Conservation (phyloP, 177 flowering plant genomes). For the Telopea speciosissima region DNA sequence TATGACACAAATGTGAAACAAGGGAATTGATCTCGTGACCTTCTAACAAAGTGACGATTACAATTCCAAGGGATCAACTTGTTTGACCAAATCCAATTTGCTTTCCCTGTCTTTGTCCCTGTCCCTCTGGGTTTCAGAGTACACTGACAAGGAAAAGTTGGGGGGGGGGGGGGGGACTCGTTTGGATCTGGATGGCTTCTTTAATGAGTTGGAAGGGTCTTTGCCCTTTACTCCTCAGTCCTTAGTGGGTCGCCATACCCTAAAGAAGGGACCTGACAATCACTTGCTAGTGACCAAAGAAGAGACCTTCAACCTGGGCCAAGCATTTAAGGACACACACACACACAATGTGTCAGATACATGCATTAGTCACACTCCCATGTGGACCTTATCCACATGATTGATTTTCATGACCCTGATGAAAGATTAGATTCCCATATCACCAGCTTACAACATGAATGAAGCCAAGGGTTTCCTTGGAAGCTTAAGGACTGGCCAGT, state of each 20-base stretch:
- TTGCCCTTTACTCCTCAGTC: no score
- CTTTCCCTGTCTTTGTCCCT: background rate
- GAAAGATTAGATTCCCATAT: slow-evolving; percentile 16
- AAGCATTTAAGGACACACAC: background rate
- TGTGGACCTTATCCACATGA: slow-evolving; percentile 4
- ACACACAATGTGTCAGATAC: background rate
- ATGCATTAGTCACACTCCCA: slow-evolving; percentile 6
- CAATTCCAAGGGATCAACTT: background rate
- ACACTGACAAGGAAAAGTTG: background rate
- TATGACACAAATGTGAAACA: no score
- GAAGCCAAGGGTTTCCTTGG: slow-evolving; percentile 5
- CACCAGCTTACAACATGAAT: slow-evolving; percentile 21
- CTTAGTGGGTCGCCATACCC: background rate
- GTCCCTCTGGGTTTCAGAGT: background rate
- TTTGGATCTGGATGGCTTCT: background rate
- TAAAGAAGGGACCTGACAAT: background rate
- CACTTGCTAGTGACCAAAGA: background rate
- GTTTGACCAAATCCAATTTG: background rate
- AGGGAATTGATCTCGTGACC: no score
- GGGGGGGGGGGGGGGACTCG: background rate
- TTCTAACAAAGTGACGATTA: background rate
- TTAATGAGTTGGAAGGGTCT: background rate
- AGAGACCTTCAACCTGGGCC: background rate
- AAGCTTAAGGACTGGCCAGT: background rate
- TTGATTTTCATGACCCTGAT: background rate